These are phyloP conservation scores for Alloascoidea africana DNA, from an alignment of 805 yeast species.

Conservation along the genomic window DNA sequence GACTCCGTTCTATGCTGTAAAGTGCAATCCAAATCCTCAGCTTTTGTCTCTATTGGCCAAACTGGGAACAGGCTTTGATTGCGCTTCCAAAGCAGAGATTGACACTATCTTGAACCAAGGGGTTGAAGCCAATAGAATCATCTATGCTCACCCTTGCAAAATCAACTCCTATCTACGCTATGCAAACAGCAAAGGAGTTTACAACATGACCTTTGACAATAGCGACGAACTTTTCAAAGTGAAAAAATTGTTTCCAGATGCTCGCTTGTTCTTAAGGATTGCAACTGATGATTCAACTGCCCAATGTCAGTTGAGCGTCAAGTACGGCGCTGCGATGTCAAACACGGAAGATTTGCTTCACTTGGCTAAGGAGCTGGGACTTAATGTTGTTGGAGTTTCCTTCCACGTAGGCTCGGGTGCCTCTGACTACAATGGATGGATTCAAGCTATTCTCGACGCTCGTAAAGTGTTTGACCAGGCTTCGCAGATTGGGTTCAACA, in stretches of 20 bases:
- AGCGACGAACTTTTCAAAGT: slow-evolving; percentile 71
- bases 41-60: slow-evolving; percentile 41
- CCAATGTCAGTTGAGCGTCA: slow-evolving; percentile 72
- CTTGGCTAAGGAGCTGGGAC: slow-evolving; percentile 41
- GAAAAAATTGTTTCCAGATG: slow-evolving; percentile 47
- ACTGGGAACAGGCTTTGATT: slow-evolving; percentile 72
- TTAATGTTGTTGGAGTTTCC: slow-evolving; percentile 71
- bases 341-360: slow-evolving; percentile 40
- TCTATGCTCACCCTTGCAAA: slow-evolving; percentile 93
- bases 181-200: slow-evolving; percentile 41
- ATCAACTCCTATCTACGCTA: slow-evolving; percentile 66
- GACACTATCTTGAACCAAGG: slow-evolving; percentile 48
- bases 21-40: slow-evolving; percentile 67
- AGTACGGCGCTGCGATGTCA: slow-evolving; percentile 67
- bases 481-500: slow-evolving; percentile 24
- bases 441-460: slow-evolving; percentile 61
- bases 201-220: slow-evolving; percentile 81
- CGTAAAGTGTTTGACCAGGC: slow-evolving; percentile 52
- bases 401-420: slow-evolving; percentile 97
- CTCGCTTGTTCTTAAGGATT: slow-evolving; percentile 63
- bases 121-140: slow-evolving; percentile 46
- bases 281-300: slow-evolving; percentile 84
- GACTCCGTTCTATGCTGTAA: slow-evolving; percentile 86
- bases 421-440: slow-evolving; percentile 48
- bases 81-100: slow-evolving; percentile 85